Base-by-base conservation (phyloP, 768 basidiomycete species). In the Botryobasidium botryosum region DNA sequence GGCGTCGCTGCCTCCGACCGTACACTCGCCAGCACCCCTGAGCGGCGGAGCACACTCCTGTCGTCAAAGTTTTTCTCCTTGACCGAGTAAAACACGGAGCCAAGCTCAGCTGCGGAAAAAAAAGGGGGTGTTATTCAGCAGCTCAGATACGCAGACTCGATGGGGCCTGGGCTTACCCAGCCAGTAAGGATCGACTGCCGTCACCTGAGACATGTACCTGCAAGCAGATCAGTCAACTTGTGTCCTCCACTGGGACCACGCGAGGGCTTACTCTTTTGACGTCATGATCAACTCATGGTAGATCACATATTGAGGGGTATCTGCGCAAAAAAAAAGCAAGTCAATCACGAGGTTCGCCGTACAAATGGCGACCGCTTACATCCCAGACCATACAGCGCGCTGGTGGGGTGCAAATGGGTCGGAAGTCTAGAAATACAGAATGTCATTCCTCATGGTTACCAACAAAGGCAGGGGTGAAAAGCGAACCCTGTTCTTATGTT, bases 1-100 rank as follows among this genome's bases (percentile, higher is more conserved):
- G n/a, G n/a, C n/a, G n/a, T n/a, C n/a, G n/a, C n/a, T n/a, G n/a
- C n/a, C n/a, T n/a, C n/a, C n/a, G n/a, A n/a, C n/a, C n/a, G n/a
- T n/a, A n/a, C n/a, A n/a, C n/a, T n/a, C n/a, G n/a, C n/a, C n/a
- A n/a, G n/a, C n/a, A n/a, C n/a, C n/a, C n/a, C n/a, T n/a, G n/a
- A n/a, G n/a, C n/a, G n/a, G n/a, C n/a, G n/a, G n/a, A n/a, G n/a
- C n/a, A n/a, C n/a, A n/a, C 62, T 44, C 15, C 85, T 80, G 31
- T 84, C 90, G 56, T 94, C 90, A 56, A 97, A 96, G 66, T 86
- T 86, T 69, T 94, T 94, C 64, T 96, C 91, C 58, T 90, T 82
- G 43, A 94, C 91, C 21, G 90, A 91, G 66, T 87, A 97, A 70
- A 94, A 96, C 15, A 94, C 88, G 43, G 85, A 84, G 50, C 91